Base-by-base conservation (phyloP, 805 yeast species). In the Candida cerambycidarum region DNA sequence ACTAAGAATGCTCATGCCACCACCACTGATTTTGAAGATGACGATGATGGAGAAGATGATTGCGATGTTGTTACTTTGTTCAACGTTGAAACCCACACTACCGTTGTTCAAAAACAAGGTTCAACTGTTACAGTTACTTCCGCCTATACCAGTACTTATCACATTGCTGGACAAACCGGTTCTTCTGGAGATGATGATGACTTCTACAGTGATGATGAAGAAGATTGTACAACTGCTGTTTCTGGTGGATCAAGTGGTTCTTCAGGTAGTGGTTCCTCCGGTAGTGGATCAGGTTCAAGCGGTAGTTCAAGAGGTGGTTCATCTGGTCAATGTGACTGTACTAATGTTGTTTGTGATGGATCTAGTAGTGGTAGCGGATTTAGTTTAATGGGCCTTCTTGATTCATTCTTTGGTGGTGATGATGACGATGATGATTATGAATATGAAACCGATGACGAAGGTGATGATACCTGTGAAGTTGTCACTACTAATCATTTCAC, bases 131-230 rank as follows among this genome's bases (percentile, higher is more conserved):
- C 52, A 12, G 40, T 45, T 19, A 48, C 51, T 3, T 37, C 46
- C 16, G 33, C 29, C 5, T 16, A 29, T 14, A 39, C 45, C 27
- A 33, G 19, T 23, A 39, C 34, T 44, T 50, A 39, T 27, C 32
- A 32, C 30, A 35, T 44, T 42, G 24, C 47, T 12, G 35, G 38
- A 25, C 10, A 27, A 14, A 14, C 37, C 35, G 11, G 17, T 24
- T 10, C 15, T 38, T 53, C 51, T 11, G 56, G 50, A 16, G 52
- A 45, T 17, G 52, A 52, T 28, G 53, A 39, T 28, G 51, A 47
- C 18, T 49, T 50, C 13, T 25, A 25, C 25, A 23, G 19, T 39
- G 46, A 45, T 15, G 51, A 52, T 18, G 43, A 33, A 33, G 45
- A 42, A 10, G 49, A 23, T 24, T n/a, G 40, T 34, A 30, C 39